Base-by-base conservation (phyloP, 345 rosid species). In the Eucalyptus camaldulensis region DNA sequence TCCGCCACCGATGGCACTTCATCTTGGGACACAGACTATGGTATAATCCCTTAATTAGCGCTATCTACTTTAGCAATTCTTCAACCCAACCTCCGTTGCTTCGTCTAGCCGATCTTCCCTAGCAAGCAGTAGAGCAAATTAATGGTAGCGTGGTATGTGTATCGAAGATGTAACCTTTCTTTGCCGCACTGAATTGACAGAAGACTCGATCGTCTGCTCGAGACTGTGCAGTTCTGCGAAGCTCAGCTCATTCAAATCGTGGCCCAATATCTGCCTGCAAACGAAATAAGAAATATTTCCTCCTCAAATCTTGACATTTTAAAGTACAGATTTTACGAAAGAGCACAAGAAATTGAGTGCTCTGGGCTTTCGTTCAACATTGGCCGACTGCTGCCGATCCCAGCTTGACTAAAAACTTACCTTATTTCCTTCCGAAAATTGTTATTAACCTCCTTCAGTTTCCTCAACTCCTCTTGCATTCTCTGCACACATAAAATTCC, bases 251-350 rank as follows among this genome's bases (percentile, higher is more conserved):
- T 91, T 83, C 90, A 95, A 86, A 86, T 93, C 95, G 87, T 93
- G 95, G 53, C 96, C 96, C 88, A 91, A 89, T 58, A 94, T 94
- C 76, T 92, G 95, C 93, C 96, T 95, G 89, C 81, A 87, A 69
- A 31, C 33, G 17, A 12, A 37, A 13, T 14, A 65, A 54, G 43
- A 8, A 15, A 72, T 31, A 22, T 69, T 33, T 43, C 76, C 60
- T 29, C 31, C 49, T 87, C 80, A 15, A 65, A 65, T 49, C 58
- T 45, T 27, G 29, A 56, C 43, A 56, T 10, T 22, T 22, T 3
- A 14, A 87, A 72, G 81, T 25, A 43, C 0, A 17, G 49, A 87
- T 40, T 8, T 43, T 50, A 16, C 21, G 65, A 56, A 72, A 37
- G 81, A 72, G 22, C 25, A 19, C 45, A 37, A 72, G 45, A 33